Percentiles rank a stretch among this genome's conserved stretches.
Evolutionary conservation across 202 grass and related monocot genomes (phyloP).

Genomic region (Schoenoplectus tabernaemontani): DNA sequence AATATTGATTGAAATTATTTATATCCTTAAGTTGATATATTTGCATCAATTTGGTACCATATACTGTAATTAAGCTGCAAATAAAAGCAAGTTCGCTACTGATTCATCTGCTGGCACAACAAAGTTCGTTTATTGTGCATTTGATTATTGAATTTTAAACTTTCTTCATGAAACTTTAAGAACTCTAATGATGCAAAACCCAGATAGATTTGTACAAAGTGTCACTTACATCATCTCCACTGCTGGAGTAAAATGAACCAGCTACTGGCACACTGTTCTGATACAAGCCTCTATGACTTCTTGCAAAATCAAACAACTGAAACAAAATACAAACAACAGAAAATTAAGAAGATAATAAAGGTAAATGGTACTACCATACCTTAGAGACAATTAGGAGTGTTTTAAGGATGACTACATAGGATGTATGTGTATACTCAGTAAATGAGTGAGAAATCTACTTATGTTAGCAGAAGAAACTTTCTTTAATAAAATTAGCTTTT

Average conservation of each 20-base stretch:
- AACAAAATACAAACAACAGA: background rate
- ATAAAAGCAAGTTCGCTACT: background rate
- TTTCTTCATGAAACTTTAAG: background rate
- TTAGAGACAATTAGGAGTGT: background rate
- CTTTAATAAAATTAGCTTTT: background rate
- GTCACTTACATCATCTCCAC: slow-evolving; percentile 53
- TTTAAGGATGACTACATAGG: background rate
- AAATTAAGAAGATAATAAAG: background rate
- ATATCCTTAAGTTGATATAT: background rate
- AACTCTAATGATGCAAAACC: background rate
- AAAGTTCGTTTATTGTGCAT: background rate
- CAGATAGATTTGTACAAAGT: background rate
- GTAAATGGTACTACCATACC: background rate
- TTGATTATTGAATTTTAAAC: background rate
- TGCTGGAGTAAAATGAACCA: slow-evolving; percentile 43
- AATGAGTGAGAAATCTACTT: background rate
- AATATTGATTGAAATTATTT: too few relatives aligned
- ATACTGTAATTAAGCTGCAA: background rate
- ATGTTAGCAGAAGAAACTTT: background rate
- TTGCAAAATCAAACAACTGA: slow-evolving; percentile 60
- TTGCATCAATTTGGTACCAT: background rate
- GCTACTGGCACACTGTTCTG: slow-evolving; percentile 47
- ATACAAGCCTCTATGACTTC: slow-evolving; percentile 52
- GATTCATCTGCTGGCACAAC: background rate
- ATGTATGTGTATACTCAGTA: background rate